These are phyloP conservation scores for Stygiomarasmius scandens DNA, from an alignment of 1,284 basidiomycete species.

Conservation along the genomic window DNA sequence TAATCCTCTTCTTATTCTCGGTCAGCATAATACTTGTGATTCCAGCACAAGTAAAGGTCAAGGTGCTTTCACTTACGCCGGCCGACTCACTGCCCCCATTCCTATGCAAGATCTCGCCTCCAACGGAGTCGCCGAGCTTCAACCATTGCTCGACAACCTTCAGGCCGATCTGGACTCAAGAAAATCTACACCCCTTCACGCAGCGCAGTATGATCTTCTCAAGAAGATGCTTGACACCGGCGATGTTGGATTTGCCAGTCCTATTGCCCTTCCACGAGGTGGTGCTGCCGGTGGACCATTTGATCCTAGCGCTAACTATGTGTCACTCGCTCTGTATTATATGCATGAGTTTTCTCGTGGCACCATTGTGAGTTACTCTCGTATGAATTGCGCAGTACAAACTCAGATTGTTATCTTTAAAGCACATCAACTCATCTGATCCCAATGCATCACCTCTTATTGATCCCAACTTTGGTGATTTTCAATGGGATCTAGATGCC, in stretches of 20 bases:
- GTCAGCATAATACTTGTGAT: neutral
- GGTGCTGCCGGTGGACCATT: neutral
- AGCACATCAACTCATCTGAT: neutral
- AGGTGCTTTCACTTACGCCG: neutral
- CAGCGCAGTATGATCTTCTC: neutral
- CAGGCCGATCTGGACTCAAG: neutral
- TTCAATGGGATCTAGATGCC: neutral
- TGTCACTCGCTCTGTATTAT: neutral
- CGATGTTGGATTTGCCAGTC: neutral
- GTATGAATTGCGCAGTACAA: neutral
- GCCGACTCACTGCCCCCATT: neutral
- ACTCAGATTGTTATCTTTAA: neutral
- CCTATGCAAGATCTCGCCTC: neutral
- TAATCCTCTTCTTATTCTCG: neutral
- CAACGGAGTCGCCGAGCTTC: neutral
- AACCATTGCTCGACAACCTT: neutral
- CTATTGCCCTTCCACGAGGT: conserved; percentile 2
- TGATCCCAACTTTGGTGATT: neutral
- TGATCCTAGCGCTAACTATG: neutral
- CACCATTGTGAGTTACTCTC: neutral
- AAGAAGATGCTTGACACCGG: neutral
- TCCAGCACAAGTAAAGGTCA: neutral
- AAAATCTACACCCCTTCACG: neutral
- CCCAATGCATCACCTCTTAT: neutral
- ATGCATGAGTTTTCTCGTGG: conserved; percentile 2